A percentile compares a stretch with the other conserved stretches of the same genome.
Conservation (phyloP, 139 green algal genomes). For the Pleodorina starrii region DNA sequence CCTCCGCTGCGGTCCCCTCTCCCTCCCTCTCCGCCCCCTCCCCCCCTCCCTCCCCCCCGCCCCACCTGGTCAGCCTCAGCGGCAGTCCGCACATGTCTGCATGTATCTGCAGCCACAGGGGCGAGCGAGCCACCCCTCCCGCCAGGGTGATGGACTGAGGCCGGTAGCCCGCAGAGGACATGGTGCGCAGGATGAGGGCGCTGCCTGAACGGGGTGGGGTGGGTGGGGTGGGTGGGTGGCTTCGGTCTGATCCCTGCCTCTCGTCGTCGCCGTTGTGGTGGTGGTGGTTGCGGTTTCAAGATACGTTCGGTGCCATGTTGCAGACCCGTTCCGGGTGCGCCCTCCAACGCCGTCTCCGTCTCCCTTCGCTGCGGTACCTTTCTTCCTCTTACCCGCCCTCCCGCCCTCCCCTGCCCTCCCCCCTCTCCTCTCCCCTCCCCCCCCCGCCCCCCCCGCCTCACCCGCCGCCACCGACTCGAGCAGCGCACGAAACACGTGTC, state of each 20-base stretch:
- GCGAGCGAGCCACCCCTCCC: conserved; percentile 15
- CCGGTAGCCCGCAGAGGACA: conserved; percentile 67
- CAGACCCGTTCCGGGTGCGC: no score
- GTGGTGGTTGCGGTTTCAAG: no score
- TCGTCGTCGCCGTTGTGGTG: no score
- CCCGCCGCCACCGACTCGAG: conserved; percentile 75
- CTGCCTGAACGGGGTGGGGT: conserved; percentile 62
- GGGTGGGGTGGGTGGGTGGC: not conserved
- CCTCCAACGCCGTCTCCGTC: no score
- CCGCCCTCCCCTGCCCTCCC: no score
- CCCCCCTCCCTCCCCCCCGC: conserved; percentile 1
- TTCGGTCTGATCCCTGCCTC: no score
- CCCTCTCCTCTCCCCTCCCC: no score
- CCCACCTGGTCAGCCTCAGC: conserved; percentile 77
- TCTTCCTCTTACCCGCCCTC: no score
- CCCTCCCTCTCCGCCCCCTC: not conserved
- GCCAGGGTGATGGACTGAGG: conserved; percentile 66
- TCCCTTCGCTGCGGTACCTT: no score
- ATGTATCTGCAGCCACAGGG: conserved; percentile 88
- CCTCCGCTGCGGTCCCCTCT: not conserved
- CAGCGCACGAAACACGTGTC: conserved; percentile 81
- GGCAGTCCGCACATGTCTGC: conserved; percentile 80
- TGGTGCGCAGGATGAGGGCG: conserved; percentile 80
- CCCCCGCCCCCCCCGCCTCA: not conserved
- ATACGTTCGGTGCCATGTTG: no score